Evolutionary conservation across 2,329 filamentous ascomycete genomes (phyloP), one percentile per base, ranked within the genome.

Genomic region (Monilinia polystroma): DNA sequence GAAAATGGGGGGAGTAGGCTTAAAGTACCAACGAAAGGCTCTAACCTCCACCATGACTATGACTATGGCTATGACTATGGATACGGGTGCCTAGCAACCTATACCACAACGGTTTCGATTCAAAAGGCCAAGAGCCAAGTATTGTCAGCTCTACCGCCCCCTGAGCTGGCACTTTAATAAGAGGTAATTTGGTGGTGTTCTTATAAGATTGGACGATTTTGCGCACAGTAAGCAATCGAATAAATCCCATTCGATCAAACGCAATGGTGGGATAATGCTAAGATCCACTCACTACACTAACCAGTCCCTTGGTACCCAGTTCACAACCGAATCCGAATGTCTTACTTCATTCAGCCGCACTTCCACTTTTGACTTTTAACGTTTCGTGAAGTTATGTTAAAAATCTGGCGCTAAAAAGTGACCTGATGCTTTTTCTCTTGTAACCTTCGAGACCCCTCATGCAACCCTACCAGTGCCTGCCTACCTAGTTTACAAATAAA

Each of bases 51-150:
- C 45, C 10, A 49, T 20, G 20, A 11, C 20, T 49, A 20, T 49
- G 7, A 11, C 7, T n/a, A 3, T n/a, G 32, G 6, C 18, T n/a
- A 8, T 20, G 20, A n/a, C 7, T 23, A 32, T 38, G 23, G 20
- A 62, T 49, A 16, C 51, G 58, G 58, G 26, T 62, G 45, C 58
- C 58, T 51, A 62, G 57, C 57, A 60, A 7, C 57, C 57, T 8
- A 18, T 49, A 35, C 3, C 6, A 35, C 20, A 2, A 10, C 49
- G 10, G 4, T 49, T 49, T 32, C 43, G 57, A 0, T 23, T 23
- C 16, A 49, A 38, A 51, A 1, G n/a, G 29, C 11, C 16, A 35
- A 51, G 14, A 23, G 35, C 29, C 7, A 51, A 38, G 18, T 59
- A 12, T 60, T 26, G 14, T 38, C 12, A n/a, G 20, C 10, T 47